Base-by-base conservation (phyloP, 2,329 filamentous ascomycete species). In the Seiridium cupressi region DNA sequence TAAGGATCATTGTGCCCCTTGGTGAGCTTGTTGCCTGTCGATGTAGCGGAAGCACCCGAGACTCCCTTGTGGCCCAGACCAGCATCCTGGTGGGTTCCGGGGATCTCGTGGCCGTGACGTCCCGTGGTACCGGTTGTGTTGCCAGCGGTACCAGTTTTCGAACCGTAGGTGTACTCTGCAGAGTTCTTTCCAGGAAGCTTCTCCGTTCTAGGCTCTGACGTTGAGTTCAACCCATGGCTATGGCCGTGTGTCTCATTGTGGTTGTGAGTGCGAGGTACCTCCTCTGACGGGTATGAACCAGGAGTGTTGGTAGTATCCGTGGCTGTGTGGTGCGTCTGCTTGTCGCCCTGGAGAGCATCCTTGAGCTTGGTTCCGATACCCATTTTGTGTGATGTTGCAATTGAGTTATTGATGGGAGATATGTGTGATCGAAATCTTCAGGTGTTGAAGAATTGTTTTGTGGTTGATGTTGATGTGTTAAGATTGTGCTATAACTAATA, bases 351-450 rank as follows among this genome's bases (percentile, higher is more conserved):
- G 10, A 68, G 63, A 38, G 60, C 66, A 36, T 66, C 65, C 64
- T 68, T 68, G 60, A 68, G 65, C 56, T 68, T 68, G 40, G 60
- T 53, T 44, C 64, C 66, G 51, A 68, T 49, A 63, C 66, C 66
- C 66, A 68, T 68, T 44, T 35, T 64, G 58, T 51, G 6, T 32
- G 53, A 10, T 36, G 32, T 38, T 32, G 8, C 18, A 34, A 11
- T 51, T n/a, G 36, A 18, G 11, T 32, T 51, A 31, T 51, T 13
- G 10, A 13, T 51, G 31, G 35, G 35, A n/a, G 10, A 18, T 36
- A 35, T 13, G 8, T n/a, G 8, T 2, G 10, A 8, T 7, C 36
- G 18, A 11, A 49, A 49, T n/a, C 49, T 35, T 13, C 32, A 13
- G 6, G 4, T 18, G 18, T 26, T 26, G 18, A 26, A 26, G 18